These are phyloP conservation scores for Euphorbia celastroides DNA, from an alignment of 441 rosid genomes.

Conservation along the genomic window DNA sequence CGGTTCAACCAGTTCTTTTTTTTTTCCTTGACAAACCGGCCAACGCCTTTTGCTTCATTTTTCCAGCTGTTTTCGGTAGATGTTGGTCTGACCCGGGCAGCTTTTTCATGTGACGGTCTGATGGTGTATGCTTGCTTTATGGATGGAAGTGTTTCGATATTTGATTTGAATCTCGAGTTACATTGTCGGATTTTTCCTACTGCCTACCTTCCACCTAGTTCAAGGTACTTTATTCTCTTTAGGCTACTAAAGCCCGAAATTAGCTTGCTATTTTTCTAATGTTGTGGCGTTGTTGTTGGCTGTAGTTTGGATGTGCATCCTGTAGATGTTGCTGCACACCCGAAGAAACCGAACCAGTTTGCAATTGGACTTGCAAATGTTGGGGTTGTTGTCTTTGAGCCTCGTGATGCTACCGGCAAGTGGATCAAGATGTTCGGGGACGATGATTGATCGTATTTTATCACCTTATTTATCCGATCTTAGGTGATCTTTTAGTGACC, in stretches of 20 bases:
- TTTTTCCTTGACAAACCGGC: not conserved
- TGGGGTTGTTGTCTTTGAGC: slow-evolving; percentile 39
- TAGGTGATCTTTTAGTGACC: not conserved
- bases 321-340: slow-evolving; percentile 47
- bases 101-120: slow-evolving; percentile 53
- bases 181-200: slow-evolving; percentile 34
- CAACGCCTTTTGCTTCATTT: not conserved
- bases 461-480: slow-evolving; percentile 9
- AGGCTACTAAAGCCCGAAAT: not conserved
- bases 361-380: slow-evolving; percentile 49
- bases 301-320: slow-evolving; percentile 35
- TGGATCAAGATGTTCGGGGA: slow-evolving; percentile 26
- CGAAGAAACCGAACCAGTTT: slow-evolving; percentile 47
- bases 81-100: slow-evolving; percentile 34
- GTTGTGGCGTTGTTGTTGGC: slow-evolving; percentile 4
- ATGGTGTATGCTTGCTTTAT: slow-evolving; percentile 41
- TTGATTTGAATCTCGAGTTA: slow-evolving; percentile 29
- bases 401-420: slow-evolving; percentile 25
- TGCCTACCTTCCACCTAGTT: slow-evolving; percentile 28
- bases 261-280: not conserved
- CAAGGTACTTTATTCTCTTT: slow-evolving; percentile 20
- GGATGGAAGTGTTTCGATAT: slow-evolving; percentile 44
- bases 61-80: slow-evolving; percentile 43
- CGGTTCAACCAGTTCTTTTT: not conserved
- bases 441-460: slow-evolving; percentile 23